phyloP scores from a whole-genome alignment of 2,329 filamentous ascomycete genomes.

The Colletotrichum melonis region DNA sequence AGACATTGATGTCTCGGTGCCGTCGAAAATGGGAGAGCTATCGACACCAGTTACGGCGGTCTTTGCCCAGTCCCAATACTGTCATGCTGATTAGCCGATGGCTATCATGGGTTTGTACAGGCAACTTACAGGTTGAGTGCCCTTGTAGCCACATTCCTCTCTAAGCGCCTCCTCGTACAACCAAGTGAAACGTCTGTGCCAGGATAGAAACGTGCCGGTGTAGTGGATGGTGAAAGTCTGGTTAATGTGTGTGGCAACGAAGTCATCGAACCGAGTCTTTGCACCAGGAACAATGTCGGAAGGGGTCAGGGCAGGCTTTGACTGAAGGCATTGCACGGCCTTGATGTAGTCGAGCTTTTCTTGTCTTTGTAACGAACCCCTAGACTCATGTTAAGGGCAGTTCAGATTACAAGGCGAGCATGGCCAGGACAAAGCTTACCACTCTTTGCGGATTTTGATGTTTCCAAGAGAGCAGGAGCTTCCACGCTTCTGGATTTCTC shows the following conservation, averaged over 20 bases:
- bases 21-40: slow-evolving; percentile 60
- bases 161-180: slow-evolving; percentile 45
- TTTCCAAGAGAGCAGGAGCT: slow-evolving; percentile 41
- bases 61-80: slow-evolving; percentile 61
- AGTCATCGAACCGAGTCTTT: slow-evolving; percentile 61
- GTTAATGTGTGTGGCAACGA: slow-evolving; percentile 60
- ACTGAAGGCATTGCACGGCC: slow-evolving; percentile 57
- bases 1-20: slow-evolving; percentile 54
- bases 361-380: not conserved
- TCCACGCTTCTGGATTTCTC: slow-evolving; percentile 36
- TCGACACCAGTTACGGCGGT: slow-evolving; percentile 47
- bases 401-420: no score
- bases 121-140: slow-evolving; percentile 48
- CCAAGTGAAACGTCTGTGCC: slow-evolving; percentile 47
- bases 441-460: slow-evolving; percentile 45
- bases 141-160: slow-evolving; percentile 49
- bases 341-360: slow-evolving; percentile 48
- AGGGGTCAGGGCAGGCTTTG: slow-evolving; percentile 48
- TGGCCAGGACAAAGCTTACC: slow-evolving; percentile 37
- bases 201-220: slow-evolving; percentile 45
- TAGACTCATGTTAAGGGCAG: not conserved
- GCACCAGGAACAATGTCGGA: slow-evolving; percentile 52
- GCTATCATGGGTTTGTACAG: not conserved
- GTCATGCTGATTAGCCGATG: not conserved
- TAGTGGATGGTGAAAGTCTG: slow-evolving; percentile 57